phyloP scores from a whole-genome alignment of 169 alveolate genomes.

The Eimeria falciformis region DNA sequence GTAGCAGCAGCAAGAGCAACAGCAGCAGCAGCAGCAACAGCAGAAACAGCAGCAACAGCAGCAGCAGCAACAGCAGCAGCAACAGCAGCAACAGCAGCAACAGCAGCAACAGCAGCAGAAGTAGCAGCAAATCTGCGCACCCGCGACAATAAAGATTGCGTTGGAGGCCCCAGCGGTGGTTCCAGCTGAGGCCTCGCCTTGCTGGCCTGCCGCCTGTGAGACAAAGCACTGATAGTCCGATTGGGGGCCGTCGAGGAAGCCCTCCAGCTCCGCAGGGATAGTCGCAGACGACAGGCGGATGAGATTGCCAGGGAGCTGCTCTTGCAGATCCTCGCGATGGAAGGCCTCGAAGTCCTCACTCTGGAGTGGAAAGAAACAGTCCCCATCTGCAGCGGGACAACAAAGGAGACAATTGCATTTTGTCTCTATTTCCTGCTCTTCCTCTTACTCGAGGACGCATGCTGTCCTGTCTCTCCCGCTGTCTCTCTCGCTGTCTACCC shows the following conservation, averaged over 20 bases:
- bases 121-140: not conserved
- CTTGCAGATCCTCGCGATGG: not conserved
- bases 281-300: not conserved
- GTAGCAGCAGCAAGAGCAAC: not conserved
- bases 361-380: slow-evolving; percentile 54
- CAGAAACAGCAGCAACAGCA: not conserved
- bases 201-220: not conserved
- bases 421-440: too few relatives aligned
- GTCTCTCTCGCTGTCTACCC: too few relatives aligned
- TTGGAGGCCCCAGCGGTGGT: not conserved
- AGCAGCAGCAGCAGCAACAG: not conserved
- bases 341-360: slow-evolving; percentile 32
- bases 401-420: too few relatives aligned
- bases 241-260: not conserved
- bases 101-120: not conserved
- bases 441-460: too few relatives aligned
- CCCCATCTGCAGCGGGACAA: slow-evolving; percentile 14
- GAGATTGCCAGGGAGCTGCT: slow-evolving; percentile 3
- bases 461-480: too few relatives aligned
- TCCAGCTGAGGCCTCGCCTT: not conserved
- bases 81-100: slow-evolving; percentile 27
- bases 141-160: slow-evolving; percentile 27
- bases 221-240: slow-evolving; percentile 45
- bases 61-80: not conserved
- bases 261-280: slow-evolving; percentile 9